Evolutionary conservation across 129 eudicot species (phyloP).

Genomic region (Erigeron canadensis): DNA sequence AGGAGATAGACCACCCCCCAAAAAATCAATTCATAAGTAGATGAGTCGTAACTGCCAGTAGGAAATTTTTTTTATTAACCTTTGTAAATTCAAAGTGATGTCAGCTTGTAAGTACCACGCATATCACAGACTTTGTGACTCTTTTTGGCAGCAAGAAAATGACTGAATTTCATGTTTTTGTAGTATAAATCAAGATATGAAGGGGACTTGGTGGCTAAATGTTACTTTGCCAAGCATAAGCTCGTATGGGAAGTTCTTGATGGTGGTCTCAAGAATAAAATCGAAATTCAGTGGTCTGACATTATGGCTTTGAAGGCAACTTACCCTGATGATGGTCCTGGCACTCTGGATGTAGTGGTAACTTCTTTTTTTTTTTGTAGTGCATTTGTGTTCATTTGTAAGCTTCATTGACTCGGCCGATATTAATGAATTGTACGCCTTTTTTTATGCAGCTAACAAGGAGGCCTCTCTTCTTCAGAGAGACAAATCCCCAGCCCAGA

Average conservation of each 20-base stretch:
- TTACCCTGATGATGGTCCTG: constrained; percentile 84
- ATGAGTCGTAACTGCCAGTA: neutral
- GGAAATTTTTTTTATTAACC: no score
- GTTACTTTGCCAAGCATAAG: constrained; percentile 98
- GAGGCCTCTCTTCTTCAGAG: constrained; percentile 43
- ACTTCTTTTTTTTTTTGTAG: constrained; percentile 16
- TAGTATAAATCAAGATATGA: constrained; percentile 92
- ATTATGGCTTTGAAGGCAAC: constrained; percentile 83
- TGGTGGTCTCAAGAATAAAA: constrained; percentile 95
- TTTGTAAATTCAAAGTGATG: no score
- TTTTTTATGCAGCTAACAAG: constrained; percentile 37
- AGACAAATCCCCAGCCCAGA: constrained; percentile 44
- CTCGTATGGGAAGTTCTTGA: constrained; percentile 98
- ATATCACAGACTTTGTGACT: neutral
- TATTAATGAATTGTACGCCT: constrained; percentile 5
- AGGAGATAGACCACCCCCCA: neutral
- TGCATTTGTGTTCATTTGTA: neutral
- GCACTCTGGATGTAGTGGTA: constrained; percentile 96
- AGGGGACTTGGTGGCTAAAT: constrained; percentile 96
- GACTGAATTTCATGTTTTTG: constrained; percentile 24
- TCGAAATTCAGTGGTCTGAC: constrained; percentile 98
- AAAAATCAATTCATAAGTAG: neutral
- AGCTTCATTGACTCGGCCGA: neutral
- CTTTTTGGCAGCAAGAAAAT: neutral
- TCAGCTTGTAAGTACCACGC: neutral